Evolutionary conservation across 345 rosid species (phyloP), one percentile per base, ranked within the genome.

Genomic region (Isatis tinctoria): DNA sequence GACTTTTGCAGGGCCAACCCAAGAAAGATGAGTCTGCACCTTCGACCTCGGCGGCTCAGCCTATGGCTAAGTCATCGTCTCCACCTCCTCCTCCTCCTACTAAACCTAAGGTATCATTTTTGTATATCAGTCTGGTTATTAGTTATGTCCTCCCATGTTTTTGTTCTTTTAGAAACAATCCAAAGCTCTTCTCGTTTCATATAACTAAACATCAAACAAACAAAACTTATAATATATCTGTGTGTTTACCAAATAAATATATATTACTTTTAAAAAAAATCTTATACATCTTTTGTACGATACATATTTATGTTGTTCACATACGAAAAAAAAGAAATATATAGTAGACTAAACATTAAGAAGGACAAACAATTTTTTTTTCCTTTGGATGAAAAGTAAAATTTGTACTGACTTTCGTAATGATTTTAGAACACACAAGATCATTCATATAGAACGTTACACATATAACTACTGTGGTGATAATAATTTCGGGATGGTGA

Each of bases 31-130:
- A 77, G 12, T 65, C 80, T 48, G 9, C 72, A 65, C 73, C 80
- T 14, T 71, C 72, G 16, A 57, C 76, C 67, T 71, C 80, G 1
- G 59, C 65, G 5, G 61, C 72, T 65, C 75, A 69, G 70, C 71
- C 80, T 28, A 14, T 70, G 32, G 52, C 75, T 20, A 76, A 70
- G 45, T 53, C 75, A 6, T 61, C 74, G 12, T 68, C 69, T 1
- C 64, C 79, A 8, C 41, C 72, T 24, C 69, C 76, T 64, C 73
- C 76, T 8, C 47, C 77, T 64, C 61, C 80, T 48, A 14, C 57
- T 0, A 58, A 81, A 33, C 81, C 73, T 30, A 81, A 79, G 82
- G 82, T 67, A 68, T 18, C 8, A 6, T 24, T 57, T 20, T 16
- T 17, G 4, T 10, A 11, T 14, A 61, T 40, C 16, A 41, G 9